Percentiles rank a stretch among this genome's conserved stretches.
phyloP scores from a whole-genome alignment of 371 early-diverging fungal genomes.

The Rhizopus delemar region DNA sequence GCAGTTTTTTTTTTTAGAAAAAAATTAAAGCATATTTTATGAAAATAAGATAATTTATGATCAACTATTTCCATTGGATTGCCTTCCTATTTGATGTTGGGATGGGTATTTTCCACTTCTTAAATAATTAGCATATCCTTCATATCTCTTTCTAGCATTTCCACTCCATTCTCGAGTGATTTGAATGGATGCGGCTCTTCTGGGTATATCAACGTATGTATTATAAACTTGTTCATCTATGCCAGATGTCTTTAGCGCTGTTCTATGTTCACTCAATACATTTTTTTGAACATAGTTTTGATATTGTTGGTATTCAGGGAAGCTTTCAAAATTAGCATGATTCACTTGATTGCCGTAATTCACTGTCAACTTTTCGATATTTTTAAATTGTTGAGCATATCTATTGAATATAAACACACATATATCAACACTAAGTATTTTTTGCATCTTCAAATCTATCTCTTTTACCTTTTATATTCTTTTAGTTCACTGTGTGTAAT shows the following conservation, averaged over 20 bases:
- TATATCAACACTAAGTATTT: background rate
- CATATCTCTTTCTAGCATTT: slow-evolving; percentile 45
- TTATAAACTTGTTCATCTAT: slow-evolving; percentile 53
- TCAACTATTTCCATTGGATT: no score
- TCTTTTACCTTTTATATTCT: slow-evolving; percentile 60
- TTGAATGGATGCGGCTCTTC: slow-evolving; percentile 44
- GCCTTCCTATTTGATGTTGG: background rate
- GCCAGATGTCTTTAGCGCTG: slow-evolving; percentile 32
- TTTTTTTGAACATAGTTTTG: slow-evolving; percentile 49
- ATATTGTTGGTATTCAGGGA: slow-evolving; percentile 55
- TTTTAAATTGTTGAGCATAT: slow-evolving; percentile 57
- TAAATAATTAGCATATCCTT: slow-evolving; percentile 52
- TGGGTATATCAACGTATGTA: slow-evolving; percentile 52
- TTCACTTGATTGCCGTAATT: slow-evolving; percentile 30
- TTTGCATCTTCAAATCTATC: background rate
- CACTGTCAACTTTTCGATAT: slow-evolving; percentile 35
- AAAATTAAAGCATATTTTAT: no score
- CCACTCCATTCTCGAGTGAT: slow-evolving; percentile 40
- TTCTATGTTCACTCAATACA: slow-evolving; percentile 32
- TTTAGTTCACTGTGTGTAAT: slow-evolving; percentile 53
- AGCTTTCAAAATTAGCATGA: slow-evolving; percentile 22
- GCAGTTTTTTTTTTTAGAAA: no score
- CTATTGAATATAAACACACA: slow-evolving; percentile 19
- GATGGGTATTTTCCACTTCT: slow-evolving; percentile 38
- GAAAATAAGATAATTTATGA: no score